Conservation (phyloP, 1,284 basidiomycete genomes). For the Naganishia cerealis region DNA sequence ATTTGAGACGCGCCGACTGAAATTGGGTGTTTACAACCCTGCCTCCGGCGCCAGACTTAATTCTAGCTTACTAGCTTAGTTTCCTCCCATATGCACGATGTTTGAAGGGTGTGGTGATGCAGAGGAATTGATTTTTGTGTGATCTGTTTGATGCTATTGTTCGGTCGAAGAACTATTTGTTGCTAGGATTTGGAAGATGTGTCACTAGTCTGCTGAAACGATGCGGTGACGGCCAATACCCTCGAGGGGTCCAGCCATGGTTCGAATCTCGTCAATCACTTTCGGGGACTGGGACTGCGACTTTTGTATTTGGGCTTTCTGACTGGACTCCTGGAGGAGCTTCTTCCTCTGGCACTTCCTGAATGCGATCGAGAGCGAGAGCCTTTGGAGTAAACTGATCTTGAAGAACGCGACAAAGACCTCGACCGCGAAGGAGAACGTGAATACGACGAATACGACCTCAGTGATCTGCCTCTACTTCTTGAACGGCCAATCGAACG, state of each 20-base stretch:
- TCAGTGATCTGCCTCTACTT: conserved; percentile 20
- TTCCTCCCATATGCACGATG: too few species aligned
- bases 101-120: background rate
- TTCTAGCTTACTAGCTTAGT: too few species aligned
- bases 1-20: too few species aligned
- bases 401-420: conserved; percentile 28
- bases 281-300: conserved; percentile 32
- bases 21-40: too few species aligned
- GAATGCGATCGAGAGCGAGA: conserved; percentile 32
- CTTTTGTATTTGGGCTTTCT: conserved; percentile 25
- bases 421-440: conserved; percentile 36
- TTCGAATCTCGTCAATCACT: background rate
- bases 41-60: too few species aligned
- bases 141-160: background rate
- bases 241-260: background rate
- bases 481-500: conserved; percentile 29
- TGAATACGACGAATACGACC: conserved; percentile 26
- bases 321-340: conserved; percentile 23
- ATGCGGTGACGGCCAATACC: background rate
- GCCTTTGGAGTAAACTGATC: conserved; percentile 20
- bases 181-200: background rate
- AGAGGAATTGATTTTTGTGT: background rate
- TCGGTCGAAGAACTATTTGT: background rate
- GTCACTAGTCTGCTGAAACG: background rate
- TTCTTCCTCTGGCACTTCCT: conserved; percentile 34